Conservation (phyloP, 352 stramenopile genomes). For the Globisporangium ultimum region DNA sequence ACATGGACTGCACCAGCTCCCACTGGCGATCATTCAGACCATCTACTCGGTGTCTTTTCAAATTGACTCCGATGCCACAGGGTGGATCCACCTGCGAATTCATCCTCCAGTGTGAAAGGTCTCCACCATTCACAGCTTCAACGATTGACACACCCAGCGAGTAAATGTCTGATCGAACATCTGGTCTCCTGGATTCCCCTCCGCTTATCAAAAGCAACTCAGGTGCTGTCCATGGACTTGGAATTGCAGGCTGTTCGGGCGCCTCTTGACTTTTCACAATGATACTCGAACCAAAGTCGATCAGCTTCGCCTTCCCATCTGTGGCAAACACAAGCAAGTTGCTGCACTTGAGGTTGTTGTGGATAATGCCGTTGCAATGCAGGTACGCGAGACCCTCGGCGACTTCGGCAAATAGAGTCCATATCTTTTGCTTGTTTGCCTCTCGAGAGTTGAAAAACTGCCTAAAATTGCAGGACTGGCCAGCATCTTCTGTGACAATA, state of each 20-base stretch:
- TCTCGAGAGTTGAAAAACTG: constrained; percentile 10
- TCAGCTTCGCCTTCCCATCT: constrained; percentile 24
- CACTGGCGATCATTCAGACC: constrained; percentile 20
- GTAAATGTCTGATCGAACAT: constrained; percentile 23
- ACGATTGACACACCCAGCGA: constrained; percentile 29
- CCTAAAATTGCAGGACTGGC: constrained; percentile 18
- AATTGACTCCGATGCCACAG: background rate
- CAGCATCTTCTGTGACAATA: constrained; percentile 24
- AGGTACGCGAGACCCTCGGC: constrained; percentile 32
- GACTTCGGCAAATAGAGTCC: constrained; percentile 7
- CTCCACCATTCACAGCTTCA: constrained; percentile 16
- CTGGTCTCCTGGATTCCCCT: background rate
- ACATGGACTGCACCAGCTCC: constrained; percentile 18
- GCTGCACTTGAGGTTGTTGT: constrained; percentile 34
- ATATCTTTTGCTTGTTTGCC: constrained; percentile 3
- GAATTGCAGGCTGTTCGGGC: constrained; percentile 8
- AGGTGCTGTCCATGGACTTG: constrained; percentile 19
- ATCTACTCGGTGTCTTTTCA: no score
- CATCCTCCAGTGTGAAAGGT: constrained; percentile 13
- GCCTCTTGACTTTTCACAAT: background rate
- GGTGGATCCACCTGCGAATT: constrained; percentile 9
- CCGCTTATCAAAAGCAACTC: constrained; percentile 12
- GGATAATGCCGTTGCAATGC: constrained; percentile 25
- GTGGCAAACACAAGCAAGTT: constrained; percentile 26
- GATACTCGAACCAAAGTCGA: constrained; percentile 21